phyloP scores from a whole-genome alignment of 1,284 basidiomycete species.

The Ganoderma boninense region DNA sequence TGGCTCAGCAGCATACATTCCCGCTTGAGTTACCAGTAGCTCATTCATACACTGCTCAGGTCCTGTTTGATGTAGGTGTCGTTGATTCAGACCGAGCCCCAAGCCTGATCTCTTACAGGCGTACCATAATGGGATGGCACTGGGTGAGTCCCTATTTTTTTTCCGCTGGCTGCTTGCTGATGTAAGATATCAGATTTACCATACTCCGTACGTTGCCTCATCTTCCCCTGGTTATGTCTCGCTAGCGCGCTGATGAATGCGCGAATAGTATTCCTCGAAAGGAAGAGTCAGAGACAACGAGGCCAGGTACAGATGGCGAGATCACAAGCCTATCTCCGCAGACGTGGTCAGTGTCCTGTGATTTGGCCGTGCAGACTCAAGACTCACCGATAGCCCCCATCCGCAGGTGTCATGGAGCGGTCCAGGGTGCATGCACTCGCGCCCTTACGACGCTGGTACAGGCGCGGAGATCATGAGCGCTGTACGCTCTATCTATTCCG shows the following conservation, averaged over 20 bases:
- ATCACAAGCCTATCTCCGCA: slow-evolving; percentile 48
- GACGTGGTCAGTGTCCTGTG: slow-evolving; percentile 53
- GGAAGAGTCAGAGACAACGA: slow-evolving; percentile 62
- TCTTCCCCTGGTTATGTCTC: neutral
- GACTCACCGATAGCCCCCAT: slow-evolving; percentile 60
- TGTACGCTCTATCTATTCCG: slow-evolving; percentile 48
- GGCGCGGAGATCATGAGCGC: slow-evolving; percentile 92
- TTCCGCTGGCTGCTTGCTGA: neutral
- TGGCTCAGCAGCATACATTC: slow-evolving; percentile 33
- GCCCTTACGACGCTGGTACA: slow-evolving; percentile 83
- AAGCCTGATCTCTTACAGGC: slow-evolving; percentile 46
- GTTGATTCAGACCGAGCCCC: slow-evolving; percentile 16
- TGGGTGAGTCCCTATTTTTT: slow-evolving; percentile 51
- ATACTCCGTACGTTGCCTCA: slow-evolving; percentile 55
- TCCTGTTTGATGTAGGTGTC: slow-evolving; percentile 65
- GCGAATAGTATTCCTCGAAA: slow-evolving; percentile 63
- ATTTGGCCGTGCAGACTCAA: too few species aligned
- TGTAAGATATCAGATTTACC: slow-evolving; percentile 57
- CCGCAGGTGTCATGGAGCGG: slow-evolving; percentile 90
- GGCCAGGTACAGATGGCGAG: slow-evolving; percentile 46
- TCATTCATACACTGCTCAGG: slow-evolving; percentile 48
- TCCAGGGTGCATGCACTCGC: slow-evolving; percentile 84
- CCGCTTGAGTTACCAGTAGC: neutral
- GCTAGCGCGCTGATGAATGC: neutral
- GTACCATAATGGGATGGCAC: slow-evolving; percentile 68